A percentile compares a stretch with the other conserved stretches of the same genome.
phyloP scores from a whole-genome alignment of 148 eudicot genomes.

The Polygonum aviculare region DNA sequence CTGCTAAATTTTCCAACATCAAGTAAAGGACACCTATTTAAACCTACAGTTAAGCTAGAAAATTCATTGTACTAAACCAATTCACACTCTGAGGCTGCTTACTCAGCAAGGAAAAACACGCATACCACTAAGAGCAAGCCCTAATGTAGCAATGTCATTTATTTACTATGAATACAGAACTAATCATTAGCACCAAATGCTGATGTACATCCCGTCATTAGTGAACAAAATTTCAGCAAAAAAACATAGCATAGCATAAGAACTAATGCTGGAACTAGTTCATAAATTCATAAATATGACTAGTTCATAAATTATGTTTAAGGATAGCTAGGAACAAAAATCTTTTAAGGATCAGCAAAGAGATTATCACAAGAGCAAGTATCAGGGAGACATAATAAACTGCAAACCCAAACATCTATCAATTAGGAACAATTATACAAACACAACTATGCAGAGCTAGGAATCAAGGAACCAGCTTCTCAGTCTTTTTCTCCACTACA shows the following conservation, averaged over 20 bases:
- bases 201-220: conserved; percentile 46
- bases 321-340: no score
- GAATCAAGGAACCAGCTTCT: background rate
- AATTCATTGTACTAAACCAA: background rate
- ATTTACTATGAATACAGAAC: no score
- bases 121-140: no score
- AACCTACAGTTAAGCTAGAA: background rate
- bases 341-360: no score
- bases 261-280: background rate
- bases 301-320: background rate
- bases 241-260: background rate
- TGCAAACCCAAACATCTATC: background rate
- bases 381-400: background rate
- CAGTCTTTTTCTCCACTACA: background rate
- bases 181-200: conserved; percentile 16
- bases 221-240: background rate
- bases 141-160: no score
- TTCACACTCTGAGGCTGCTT: background rate
- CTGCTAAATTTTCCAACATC: background rate
- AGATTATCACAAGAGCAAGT: no score
- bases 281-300: background rate
- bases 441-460: background rate
- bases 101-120: background rate
- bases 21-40: background rate
- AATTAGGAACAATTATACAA: background rate